Base-by-base conservation (phyloP, 164 flowering plant species). In the Nymphaea colorata region DNA sequence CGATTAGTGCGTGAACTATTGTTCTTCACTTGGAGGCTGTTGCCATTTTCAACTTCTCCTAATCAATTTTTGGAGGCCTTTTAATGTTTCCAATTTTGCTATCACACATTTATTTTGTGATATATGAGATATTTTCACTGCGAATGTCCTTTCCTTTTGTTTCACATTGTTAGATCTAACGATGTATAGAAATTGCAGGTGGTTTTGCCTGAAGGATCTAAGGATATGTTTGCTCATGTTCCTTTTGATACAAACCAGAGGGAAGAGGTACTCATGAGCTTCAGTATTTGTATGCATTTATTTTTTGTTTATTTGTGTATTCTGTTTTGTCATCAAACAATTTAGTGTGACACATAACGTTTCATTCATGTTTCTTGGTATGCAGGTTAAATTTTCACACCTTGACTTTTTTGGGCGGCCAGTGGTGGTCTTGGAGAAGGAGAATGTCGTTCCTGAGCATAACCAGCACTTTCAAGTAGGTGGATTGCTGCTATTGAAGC, bases 171-270 rank as follows among this genome's bases (percentile, higher is more conserved):
- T 25, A 25, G 36, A 25, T 25, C 36, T 25, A 25, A 25, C 36
- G 36, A 25, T 25, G 36, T 25, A 25, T 25, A 25, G 36, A 25
- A 3, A 41, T 68, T 77, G 65, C 86, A 95, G 98, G 89, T 89
- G 77, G 97, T 85, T 79, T 73, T 95, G 76, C 99, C 99, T 6
- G 98, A 95, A 79, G 99, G 99, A 1, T 90, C 99, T 41, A 79
- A 67, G 15, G 91, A 92, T 65, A 79, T 90, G 44, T 85, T 92
- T 69, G 85, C 84, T 66, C 79, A 91, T 69, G 79, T 78, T 71
- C 99, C 99, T 66, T 95, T 90, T 83, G 69, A 85, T 62, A 85
- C 86, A 63, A 81, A 86, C 59, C 87, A 92, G 67, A 71, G 71
- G 71, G 70, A 81, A 75, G 98, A 95, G 96, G 99, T 92, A 4